Evolutionary conservation across 495 filamentous ascomycete species (phyloP).

Genomic region (Bacidia gigantensis): DNA sequence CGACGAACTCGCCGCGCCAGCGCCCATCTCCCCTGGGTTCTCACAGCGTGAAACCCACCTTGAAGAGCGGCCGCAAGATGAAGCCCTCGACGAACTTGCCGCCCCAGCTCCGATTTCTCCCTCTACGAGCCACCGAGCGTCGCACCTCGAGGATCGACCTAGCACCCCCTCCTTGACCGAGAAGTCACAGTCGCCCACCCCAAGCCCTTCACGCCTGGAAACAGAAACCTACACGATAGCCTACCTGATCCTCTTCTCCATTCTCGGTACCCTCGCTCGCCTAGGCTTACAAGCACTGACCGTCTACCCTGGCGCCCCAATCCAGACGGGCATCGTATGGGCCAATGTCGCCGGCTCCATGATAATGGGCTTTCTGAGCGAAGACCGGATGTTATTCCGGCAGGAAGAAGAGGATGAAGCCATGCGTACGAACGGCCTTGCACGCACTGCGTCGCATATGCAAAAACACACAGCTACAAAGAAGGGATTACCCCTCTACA

Average conservation of each 20-base stretch:
- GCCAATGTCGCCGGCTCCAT: constrained; percentile 78
- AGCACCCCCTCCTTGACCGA: background rate
- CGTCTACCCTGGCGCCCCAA: constrained; percentile 62
- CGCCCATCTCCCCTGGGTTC: no score
- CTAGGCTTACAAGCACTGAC: constrained; percentile 74
- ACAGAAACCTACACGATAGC: constrained; percentile 66
- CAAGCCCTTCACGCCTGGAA: constrained; percentile 21
- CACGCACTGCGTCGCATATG: constrained; percentile 11
- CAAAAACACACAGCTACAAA: constrained; percentile 42
- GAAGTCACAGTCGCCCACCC: constrained; percentile 4
- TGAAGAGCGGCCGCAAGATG: no score
- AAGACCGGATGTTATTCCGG: constrained; percentile 66
- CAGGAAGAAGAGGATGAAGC: constrained; percentile 31
- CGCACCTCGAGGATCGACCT: background rate
- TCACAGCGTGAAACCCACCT: no score
- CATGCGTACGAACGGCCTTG: background rate
- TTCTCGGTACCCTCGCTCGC: constrained; percentile 73
- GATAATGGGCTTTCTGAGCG: constrained; percentile 72
- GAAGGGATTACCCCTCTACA: constrained; percentile 79
- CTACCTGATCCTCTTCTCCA: constrained; percentile 75
- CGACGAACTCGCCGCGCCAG: no score
- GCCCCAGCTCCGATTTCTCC: constrained; percentile 10
- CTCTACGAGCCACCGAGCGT: background rate
- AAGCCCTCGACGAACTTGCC: constrained; percentile 8
- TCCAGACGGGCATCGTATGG: constrained; percentile 68